These are phyloP conservation scores for Cercospora zeina DNA, from an alignment of 2,329 filamentous ascomycete genomes.

Conservation along the genomic window DNA sequence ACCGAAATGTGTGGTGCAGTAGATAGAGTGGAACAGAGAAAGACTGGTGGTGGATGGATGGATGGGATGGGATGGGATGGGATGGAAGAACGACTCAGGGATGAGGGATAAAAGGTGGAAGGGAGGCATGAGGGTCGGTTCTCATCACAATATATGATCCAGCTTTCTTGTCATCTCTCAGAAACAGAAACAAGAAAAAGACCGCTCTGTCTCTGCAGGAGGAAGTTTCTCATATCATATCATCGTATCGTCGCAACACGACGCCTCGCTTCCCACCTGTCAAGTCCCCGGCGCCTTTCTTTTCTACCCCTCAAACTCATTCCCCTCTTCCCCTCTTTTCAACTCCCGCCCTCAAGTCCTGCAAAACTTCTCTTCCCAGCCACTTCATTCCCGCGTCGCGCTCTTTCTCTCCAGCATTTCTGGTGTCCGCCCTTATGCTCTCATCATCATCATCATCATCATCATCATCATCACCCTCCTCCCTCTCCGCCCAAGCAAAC, in stretches of 20 bases:
- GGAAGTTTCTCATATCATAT: too few relatives aligned
- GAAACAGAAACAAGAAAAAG: too few relatives aligned
- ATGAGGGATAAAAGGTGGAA: too few relatives aligned
- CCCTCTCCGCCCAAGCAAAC: constrained; percentile 65
- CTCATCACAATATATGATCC: too few relatives aligned
- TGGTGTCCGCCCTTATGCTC: too few relatives aligned
- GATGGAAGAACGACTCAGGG: too few relatives aligned
- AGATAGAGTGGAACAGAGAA: background rate
- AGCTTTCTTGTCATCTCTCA: too few relatives aligned
- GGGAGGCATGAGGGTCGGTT: background rate
- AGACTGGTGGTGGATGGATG: background rate
- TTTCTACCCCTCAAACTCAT: background rate
- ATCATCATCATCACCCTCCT: constrained; percentile 21
- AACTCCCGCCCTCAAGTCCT: constrained; percentile 55
- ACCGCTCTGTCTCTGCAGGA: too few relatives aligned
- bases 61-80: too few relatives aligned
- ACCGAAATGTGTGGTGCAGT: constrained; percentile 5
- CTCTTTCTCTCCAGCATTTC: background rate
- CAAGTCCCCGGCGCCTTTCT: background rate
- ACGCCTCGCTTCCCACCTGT: background rate
- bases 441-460: background rate
- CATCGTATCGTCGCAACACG: too few relatives aligned
- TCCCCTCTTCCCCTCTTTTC: constrained; percentile 40
- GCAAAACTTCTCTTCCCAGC: constrained; percentile 59
- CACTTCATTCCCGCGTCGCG: constrained; percentile 45